Evolutionary conservation across 2,329 filamentous ascomycete genomes (phyloP), one percentile per base, ranked within the genome.

Genomic region (Parastagonospora nodorum): DNA sequence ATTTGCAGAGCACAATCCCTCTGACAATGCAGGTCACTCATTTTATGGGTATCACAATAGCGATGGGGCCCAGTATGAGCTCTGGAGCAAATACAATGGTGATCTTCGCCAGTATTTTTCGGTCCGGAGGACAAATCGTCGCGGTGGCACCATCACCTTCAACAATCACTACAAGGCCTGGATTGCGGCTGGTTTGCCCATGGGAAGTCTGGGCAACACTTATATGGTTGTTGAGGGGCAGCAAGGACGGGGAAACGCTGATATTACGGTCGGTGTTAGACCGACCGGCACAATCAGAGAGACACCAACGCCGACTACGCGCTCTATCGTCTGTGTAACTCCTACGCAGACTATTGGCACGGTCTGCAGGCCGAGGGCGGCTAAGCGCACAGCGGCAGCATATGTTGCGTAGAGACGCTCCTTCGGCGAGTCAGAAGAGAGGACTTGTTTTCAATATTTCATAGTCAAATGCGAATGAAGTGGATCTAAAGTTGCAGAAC

Each of bases 1-100:
- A 10, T 77, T 46, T 29, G 44, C 33, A 19, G 10, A 7, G 75
- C 61, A 46, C 36, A 46, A 46, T 16, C 77, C 75, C 41, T 75
- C 74, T 28, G 75, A 80, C 55, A 71, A 77, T 12, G 27, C 44
- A 8, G 44, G 12, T 8, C 44, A 46, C 10, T 39, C 33, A 8
- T 46, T 46, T 35, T 46, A 39, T 27, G 44, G 44, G 12, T 46
- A 46, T 29, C 44, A 46, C 35, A 46, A 30, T 14, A 46, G 44
- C 33, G 44, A 46, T 28, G 44, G 44, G 12, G 44, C 44, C 5
- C 35, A 46, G 27, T 46, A 46, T 35, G 44, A 46, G 24, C 35
- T 46, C 35, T 46, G 44, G 44, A 39, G 35, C 33, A 46, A 46
- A 14, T 46, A 46, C 44, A 46, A 46, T 16, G 44, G 44, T 5